Conservation (phyloP, 441 rosid genomes). For the Gossypium davidsonii region DNA sequence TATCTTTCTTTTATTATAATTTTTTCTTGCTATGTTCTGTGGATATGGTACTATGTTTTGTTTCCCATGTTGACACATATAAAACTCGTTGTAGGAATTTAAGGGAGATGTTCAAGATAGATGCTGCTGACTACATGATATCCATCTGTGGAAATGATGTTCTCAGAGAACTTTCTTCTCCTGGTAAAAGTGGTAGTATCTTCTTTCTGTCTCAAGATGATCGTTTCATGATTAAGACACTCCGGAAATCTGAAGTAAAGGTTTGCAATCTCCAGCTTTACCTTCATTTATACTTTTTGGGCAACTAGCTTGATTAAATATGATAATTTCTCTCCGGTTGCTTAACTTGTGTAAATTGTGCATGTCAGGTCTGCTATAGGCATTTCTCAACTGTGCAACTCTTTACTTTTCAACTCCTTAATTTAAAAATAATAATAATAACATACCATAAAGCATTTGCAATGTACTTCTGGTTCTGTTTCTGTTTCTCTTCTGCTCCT, state of each 20-base stretch:
- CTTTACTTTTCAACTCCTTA: background rate
- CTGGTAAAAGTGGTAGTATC: slow-evolving; percentile 96
- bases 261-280: slow-evolving; percentile 36
- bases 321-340: background rate
- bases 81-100: slow-evolving; percentile 51
- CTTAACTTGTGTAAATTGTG: slow-evolving; percentile 1
- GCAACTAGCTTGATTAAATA: background rate
- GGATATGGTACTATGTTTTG: background rate
- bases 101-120: slow-evolving; percentile 97
- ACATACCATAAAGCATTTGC: background rate
- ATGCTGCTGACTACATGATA: slow-evolving; percentile 97
- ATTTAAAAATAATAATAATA: background rate
- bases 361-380: background rate
- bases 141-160: slow-evolving; percentile 96
- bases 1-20: background rate
- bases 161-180: slow-evolving; percentile 94
- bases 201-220: slow-evolving; percentile 96
- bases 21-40: background rate
- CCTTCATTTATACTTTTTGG: background rate
- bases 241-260: slow-evolving; percentile 93
- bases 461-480: background rate
- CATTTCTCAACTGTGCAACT: background rate
- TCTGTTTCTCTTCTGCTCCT: slow-evolving; percentile 9
- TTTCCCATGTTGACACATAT: slow-evolving; percentile 8
- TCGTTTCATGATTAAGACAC: slow-evolving; percentile 97